Evolutionary conservation across 257 asterid species (phyloP).

Genomic region (Solanum medicagineum): DNA sequence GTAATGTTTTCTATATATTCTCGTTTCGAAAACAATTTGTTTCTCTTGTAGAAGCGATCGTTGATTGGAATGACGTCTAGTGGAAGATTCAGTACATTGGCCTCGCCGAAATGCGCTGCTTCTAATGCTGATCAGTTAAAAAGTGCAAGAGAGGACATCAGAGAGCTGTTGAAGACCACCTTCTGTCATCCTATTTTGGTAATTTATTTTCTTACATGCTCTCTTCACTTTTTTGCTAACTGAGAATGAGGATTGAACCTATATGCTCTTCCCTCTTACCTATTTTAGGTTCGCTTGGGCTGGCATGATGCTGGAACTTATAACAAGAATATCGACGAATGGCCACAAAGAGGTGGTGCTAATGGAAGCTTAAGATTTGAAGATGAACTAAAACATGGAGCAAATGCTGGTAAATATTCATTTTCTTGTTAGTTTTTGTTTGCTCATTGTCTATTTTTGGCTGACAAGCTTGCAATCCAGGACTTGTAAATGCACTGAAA

Average conservation of each 20-base stretch:
- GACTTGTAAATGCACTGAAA: constrained; percentile 91
- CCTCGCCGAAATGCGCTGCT: constrained; percentile 64
- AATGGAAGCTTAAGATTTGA: constrained; percentile 97
- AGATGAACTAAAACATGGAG: constrained; percentile 78
- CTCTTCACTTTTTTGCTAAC: neutral
- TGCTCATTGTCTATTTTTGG: neutral
- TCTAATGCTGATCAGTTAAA: constrained; percentile 73
- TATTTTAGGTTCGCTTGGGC: constrained; percentile 65
- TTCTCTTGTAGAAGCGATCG: constrained; percentile 23
- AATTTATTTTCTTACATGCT: neutral
- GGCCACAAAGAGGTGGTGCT: constrained; percentile 96
- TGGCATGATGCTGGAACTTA: constrained; percentile 99
- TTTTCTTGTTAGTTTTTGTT: neutral
- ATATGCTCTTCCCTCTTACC: neutral
- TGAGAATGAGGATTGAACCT: neutral
- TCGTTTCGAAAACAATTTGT: neutral
- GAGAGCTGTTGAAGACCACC: constrained; percentile 48
- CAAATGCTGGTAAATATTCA: constrained; percentile 76
- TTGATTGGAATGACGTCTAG: constrained; percentile 23
- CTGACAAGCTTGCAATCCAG: constrained; percentile 43
- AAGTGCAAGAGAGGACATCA: constrained; percentile 82
- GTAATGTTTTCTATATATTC: neutral
- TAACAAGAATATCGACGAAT: constrained; percentile 76
- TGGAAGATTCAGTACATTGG: constrained; percentile 32
- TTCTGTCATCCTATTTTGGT: constrained; percentile 65